A percentile compares a stretch with the other conserved stretches of the same genome.
phyloP scores from a whole-genome alignment of 352 stramenopile species.

The Plasmopara muralis region DNA sequence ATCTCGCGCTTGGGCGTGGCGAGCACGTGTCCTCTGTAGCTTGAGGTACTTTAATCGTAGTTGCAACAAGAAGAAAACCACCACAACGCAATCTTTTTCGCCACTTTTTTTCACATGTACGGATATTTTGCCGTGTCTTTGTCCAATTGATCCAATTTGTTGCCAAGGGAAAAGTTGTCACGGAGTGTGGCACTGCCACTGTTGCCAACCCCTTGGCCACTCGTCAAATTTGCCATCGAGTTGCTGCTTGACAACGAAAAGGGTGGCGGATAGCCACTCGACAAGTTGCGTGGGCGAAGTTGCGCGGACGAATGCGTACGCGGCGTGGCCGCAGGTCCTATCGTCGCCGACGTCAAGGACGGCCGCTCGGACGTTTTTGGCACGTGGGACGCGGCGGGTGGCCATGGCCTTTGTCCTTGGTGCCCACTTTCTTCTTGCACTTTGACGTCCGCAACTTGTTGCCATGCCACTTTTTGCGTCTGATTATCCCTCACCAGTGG shows the following conservation, averaged over 20 bases:
- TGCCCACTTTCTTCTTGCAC: constrained; percentile 14
- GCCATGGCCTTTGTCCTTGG: constrained; percentile 22
- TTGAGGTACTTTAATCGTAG: background rate
- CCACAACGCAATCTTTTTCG: too few species aligned
- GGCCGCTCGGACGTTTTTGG: background rate
- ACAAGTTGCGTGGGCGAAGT: constrained; percentile 22
- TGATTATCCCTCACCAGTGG: constrained; percentile 52
- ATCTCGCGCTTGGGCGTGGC: constrained; percentile 40
- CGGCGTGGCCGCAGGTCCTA: constrained; percentile 21
- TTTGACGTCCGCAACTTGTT: constrained; percentile 20
- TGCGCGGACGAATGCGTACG: constrained; percentile 28
- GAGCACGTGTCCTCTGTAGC: constrained; percentile 4
- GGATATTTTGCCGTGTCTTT: constrained; percentile 50
- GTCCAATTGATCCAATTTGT: constrained; percentile 69
- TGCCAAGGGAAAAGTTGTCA: constrained; percentile 41
- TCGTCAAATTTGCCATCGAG: constrained; percentile 23
- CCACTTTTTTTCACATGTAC: constrained; percentile 31
- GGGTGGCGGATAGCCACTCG: constrained; percentile 24
- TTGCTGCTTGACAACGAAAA: constrained; percentile 34
- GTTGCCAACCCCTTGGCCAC: constrained; percentile 14
- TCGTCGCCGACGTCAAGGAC: background rate
- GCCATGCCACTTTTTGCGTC: constrained; percentile 35
- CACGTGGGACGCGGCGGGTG: background rate
- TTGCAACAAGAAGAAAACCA: background rate
- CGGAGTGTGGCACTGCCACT: constrained; percentile 15